These are phyloP conservation scores for Cordyceps farinosa DNA, from an alignment of 2,329 filamentous ascomycete species.

Conservation along the genomic window DNA sequence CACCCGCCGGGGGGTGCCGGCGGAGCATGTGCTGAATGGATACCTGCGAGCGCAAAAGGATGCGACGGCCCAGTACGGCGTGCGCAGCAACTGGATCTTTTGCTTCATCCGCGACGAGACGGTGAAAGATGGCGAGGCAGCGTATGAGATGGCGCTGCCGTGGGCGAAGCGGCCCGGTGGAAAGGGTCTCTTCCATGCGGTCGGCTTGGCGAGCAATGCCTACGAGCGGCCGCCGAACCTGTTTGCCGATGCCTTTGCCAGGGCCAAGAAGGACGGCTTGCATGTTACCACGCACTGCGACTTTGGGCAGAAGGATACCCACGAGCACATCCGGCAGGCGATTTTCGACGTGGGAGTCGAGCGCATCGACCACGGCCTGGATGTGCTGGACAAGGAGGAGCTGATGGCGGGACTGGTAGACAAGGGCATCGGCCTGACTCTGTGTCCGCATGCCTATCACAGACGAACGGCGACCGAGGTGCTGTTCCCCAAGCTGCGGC, in stretches of 20 bases:
- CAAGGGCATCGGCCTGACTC: conserved; percentile 57
- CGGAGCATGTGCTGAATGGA: conserved; percentile 59
- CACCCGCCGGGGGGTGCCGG: conserved; percentile 56
- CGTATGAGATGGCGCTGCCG: conserved; percentile 45
- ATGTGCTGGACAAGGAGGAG: conserved; percentile 54
- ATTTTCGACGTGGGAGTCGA: conserved; percentile 57
- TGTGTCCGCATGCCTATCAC: conserved; percentile 53
- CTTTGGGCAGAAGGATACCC: conserved; percentile 46
- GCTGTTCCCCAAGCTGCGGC: conserved; percentile 48
- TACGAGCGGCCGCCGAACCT: conserved; percentile 42
- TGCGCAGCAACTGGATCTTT: conserved; percentile 63
- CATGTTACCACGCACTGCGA: conserved; percentile 49
- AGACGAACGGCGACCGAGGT: conserved; percentile 28
- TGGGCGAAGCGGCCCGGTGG: conserved; percentile 32
- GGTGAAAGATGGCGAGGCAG: conserved; percentile 64
- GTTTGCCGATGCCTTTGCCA: conserved; percentile 39
- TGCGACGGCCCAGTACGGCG: conserved; percentile 57
- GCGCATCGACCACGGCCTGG: conserved; percentile 72
- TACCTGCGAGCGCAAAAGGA: conserved; percentile 56
- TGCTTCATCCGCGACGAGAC: conserved; percentile 69
- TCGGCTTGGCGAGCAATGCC: conserved; percentile 47
- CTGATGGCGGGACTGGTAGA: conserved; percentile 55
- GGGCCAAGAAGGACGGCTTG: conserved; percentile 38
- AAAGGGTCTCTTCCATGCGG: conserved; percentile 40
- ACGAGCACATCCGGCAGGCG: conserved; percentile 54